phyloP scores from a whole-genome alignment of 768 basidiomycete species.

The Tylopilus vinaceipallidus region DNA sequence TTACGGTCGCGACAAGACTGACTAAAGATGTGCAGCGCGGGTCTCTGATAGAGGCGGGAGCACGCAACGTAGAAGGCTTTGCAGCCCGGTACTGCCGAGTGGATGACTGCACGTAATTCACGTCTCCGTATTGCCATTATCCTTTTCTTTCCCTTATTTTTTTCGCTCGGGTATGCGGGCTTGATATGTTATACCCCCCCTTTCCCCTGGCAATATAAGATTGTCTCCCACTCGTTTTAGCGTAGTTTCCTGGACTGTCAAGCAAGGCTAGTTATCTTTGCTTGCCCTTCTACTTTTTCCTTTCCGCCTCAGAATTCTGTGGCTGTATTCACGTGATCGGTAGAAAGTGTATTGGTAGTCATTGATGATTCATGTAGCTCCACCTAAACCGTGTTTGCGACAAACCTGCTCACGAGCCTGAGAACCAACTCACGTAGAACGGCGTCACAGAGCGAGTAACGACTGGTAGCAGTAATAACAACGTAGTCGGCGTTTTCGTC shows the following conservation, averaged over 20 bases:
- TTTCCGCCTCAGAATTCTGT: background rate
- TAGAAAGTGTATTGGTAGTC: slow-evolving; percentile 30
- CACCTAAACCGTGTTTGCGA: no score
- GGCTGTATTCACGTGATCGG: slow-evolving; percentile 17
- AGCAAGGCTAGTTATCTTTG: slow-evolving; percentile 1
- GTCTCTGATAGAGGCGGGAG: slow-evolving; percentile 7
- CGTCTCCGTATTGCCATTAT: background rate
- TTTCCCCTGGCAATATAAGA: slow-evolving; percentile 5
- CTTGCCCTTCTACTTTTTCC: background rate
- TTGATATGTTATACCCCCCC: background rate
- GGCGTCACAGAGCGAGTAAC: no score
- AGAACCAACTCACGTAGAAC: no score
- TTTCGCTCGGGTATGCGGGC: background rate
- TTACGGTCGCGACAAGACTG: background rate
- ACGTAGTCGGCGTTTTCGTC: no score
- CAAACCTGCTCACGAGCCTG: no score
- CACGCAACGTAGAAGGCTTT: slow-evolving; percentile 17
- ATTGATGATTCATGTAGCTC: background rate
- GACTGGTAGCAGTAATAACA: no score
- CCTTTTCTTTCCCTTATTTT: no score
- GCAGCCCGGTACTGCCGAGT: slow-evolving; percentile 13
- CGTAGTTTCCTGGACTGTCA: no score
- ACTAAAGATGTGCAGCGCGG: slow-evolving; percentile 10
- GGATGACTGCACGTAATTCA: slow-evolving; percentile 11
- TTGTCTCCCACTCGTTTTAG: no score